A percentile compares a stretch with the other conserved stretches of the same genome.
Conservation (phyloP, 192 early-diverging fungal genomes). For the Coemansia sp. region DNA sequence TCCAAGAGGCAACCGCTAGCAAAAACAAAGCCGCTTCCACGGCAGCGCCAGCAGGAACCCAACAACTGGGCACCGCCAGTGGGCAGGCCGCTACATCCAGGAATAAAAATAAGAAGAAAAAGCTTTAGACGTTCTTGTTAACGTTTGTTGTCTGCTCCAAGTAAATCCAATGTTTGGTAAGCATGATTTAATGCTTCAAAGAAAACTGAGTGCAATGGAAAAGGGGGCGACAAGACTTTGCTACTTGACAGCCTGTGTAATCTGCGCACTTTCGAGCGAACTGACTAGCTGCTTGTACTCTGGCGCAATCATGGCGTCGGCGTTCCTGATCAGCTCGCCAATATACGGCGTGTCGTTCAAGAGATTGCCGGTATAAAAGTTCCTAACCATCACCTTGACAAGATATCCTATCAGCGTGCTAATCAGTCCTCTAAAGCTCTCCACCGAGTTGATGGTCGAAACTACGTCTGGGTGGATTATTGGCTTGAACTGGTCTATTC, state of each 20-base stretch:
- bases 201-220: too few relatives aligned
- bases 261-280: neutral
- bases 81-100: neutral
- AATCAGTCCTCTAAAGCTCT: conserved; percentile 25
- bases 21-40: conserved; percentile 9
- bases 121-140: conserved; percentile 11
- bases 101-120: conserved; percentile 29
- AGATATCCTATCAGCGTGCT: conserved; percentile 25
- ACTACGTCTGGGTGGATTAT: conserved; percentile 29
- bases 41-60: neutral
- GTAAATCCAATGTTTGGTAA: too few relatives aligned
- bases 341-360: conserved; percentile 45
- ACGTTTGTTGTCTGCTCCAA: neutral
- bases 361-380: conserved; percentile 26
- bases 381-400: conserved; percentile 15
- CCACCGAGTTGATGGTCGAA: conserved; percentile 16
- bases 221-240: neutral
- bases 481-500: conserved; percentile 35
- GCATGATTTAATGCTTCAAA: too few relatives aligned
- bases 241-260: neutral
- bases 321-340: conserved; percentile 40
- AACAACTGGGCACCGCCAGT: neutral
- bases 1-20: conserved; percentile 13
- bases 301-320: conserved; percentile 17
- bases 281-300: conserved; percentile 12